phyloP scores from a whole-genome alignment of 2,329 filamentous ascomycete species.

The Xylariaceae sp. region DNA sequence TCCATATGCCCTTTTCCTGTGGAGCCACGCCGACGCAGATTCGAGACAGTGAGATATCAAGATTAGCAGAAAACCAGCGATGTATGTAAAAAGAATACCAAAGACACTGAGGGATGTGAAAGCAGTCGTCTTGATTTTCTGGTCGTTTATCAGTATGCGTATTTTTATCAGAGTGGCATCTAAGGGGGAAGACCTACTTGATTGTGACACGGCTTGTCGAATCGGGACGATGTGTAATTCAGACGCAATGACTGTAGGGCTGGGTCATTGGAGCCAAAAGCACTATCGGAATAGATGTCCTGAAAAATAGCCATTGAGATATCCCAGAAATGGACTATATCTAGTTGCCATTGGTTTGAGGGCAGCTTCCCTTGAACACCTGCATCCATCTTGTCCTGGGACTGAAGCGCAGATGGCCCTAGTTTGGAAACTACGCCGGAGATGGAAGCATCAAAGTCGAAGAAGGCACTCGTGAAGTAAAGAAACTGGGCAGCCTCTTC shows the following conservation, averaged over 20 bases:
- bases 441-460: background rate
- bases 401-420: background rate
- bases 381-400: background rate
- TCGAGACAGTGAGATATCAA: conserved; percentile 16
- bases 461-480: background rate
- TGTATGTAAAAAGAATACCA: conserved; percentile 20
- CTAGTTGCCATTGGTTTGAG: conserved; percentile 7
- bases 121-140: conserved; percentile 23
- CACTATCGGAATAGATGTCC: background rate
- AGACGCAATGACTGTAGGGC: background rate
- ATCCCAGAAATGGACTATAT: conserved; percentile 1
- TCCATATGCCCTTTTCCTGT: conserved; percentile 7
- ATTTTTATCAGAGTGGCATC: background rate
- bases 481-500: background rate
- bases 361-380: conserved; percentile 1
- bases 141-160: conserved; percentile 4
- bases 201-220: conserved; percentile 2
- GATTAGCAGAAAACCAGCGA: conserved; percentile 16
- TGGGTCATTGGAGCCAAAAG: background rate
- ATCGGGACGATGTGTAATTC: background rate
- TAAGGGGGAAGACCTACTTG: background rate
- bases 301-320: background rate
- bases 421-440: background rate
- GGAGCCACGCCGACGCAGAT: conserved; percentile 9
- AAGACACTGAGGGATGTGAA: conserved; percentile 29